These are phyloP conservation scores for Marasmius sp. DNA, from an alignment of 1,284 basidiomycete genomes.

Conservation along the genomic window DNA sequence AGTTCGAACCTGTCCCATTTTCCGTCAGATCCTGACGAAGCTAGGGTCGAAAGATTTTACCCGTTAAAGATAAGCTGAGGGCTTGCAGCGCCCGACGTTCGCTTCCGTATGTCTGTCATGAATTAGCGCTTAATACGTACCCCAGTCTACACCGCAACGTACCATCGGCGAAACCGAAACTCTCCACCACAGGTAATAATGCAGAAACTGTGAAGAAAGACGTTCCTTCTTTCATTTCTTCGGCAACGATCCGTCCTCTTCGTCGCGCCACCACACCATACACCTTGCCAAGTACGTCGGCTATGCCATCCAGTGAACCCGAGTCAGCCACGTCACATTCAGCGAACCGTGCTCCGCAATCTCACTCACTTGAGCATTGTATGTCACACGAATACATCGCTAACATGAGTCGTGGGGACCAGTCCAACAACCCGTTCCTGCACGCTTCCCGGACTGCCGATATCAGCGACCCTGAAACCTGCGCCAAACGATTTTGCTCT, in stretches of 20 bases:
- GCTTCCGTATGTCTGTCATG: slow-evolving; percentile 85
- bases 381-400: slow-evolving; percentile 99
- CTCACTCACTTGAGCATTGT: slow-evolving; percentile 86
- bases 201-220: slow-evolving; percentile 92
- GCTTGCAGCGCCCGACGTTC: slow-evolving; percentile 94
- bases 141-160: slow-evolving; percentile 10
- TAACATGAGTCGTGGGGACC: slow-evolving; percentile 95
- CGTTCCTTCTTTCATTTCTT: slow-evolving; percentile 99
- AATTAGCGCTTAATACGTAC: not conserved
- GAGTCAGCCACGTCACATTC: not conserved
- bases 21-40: not conserved
- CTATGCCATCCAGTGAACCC: slow-evolving; percentile 38
- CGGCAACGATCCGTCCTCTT: slow-evolving; percentile 88
- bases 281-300: slow-evolving; percentile 96
- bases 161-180: slow-evolving; percentile 98
- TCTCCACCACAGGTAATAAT: slow-evolving; percentile 93
- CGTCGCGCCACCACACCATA: slow-evolving; percentile 94
- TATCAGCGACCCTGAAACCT: slow-evolving; percentile 88
- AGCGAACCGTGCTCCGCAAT: not conserved
- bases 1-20: slow-evolving; percentile 68
- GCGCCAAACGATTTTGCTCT: slow-evolving; percentile 71
- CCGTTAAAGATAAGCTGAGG: slow-evolving; percentile 97
- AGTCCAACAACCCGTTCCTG: slow-evolving; percentile 87
- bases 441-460: slow-evolving; percentile 90
- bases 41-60: slow-evolving; percentile 35